These are phyloP conservation scores for Crataegus laevigata DNA, from an alignment of 306 rosid species.

Conservation along the genomic window DNA sequence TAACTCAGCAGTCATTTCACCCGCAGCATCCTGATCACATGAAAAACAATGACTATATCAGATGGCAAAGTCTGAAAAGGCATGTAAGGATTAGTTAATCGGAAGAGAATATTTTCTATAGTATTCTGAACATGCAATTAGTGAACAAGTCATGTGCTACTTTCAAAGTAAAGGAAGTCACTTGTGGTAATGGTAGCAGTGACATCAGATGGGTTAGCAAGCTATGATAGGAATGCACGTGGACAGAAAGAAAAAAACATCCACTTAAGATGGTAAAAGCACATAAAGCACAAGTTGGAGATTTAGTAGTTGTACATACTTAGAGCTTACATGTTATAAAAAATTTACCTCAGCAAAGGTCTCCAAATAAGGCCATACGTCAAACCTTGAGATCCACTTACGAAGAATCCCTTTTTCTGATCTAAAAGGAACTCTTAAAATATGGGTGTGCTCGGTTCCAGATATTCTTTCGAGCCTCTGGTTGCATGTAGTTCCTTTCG, in stretches of 20 bases:
- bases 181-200: neutral
- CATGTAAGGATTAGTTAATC: neutral
- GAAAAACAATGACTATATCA: slow-evolving; percentile 10
- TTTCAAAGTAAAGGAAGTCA: neutral
- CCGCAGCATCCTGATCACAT: slow-evolving; percentile 61
- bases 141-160: neutral
- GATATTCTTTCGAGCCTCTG: slow-evolving; percentile 83
- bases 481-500: slow-evolving; percentile 88
- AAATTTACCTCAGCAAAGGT: slow-evolving; percentile 75
- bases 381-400: slow-evolving; percentile 71
- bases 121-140: neutral
- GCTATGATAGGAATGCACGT: neutral
- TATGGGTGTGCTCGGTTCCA: slow-evolving; percentile 77
- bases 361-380: slow-evolving; percentile 88
- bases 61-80: slow-evolving; percentile 1
- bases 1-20: slow-evolving; percentile 76
- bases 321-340: neutral
- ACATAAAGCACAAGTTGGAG: neutral
- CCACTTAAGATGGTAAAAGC: neutral
- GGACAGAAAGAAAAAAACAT: neutral
- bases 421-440: slow-evolving; percentile 71
- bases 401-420: slow-evolving; percentile 47
- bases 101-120: neutral
- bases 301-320: neutral
- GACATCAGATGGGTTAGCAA: neutral